These are phyloP conservation scores for Boletellus sp. DNA, from an alignment of 768 basidiomycete species.

Conservation along the genomic window DNA sequence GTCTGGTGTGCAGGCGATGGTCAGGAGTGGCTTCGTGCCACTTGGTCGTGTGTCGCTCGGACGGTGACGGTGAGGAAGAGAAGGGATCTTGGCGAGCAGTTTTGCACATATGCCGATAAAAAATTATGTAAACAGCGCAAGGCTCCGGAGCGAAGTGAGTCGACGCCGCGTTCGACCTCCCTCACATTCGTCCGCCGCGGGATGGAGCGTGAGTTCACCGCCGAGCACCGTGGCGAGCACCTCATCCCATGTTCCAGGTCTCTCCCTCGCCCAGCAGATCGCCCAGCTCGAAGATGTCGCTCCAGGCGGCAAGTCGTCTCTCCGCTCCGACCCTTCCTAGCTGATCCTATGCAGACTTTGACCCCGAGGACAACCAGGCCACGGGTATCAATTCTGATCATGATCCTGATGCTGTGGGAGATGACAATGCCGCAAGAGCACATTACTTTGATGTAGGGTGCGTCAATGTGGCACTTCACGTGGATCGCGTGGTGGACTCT, in stretches of 20 bases:
- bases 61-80: conserved; percentile 29
- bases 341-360: conserved; percentile 49
- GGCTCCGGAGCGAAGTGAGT: conserved; percentile 1
- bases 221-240: neutral
- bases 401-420: conserved; percentile 29
- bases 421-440: conserved; percentile 47
- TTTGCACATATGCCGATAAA: conserved; percentile 22
- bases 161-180: no score
- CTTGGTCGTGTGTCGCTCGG: conserved; percentile 27
- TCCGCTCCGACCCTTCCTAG: conserved; percentile 3
- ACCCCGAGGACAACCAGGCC: conserved; percentile 63
- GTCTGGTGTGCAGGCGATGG: conserved; percentile 12
- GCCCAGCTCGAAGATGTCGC: conserved; percentile 71
- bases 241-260: conserved; percentile 28
- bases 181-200: neutral
- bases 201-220: conserved; percentile 29
- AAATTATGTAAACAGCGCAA: conserved; percentile 31
- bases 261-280: conserved; percentile 77
- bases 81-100: conserved; percentile 18
- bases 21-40: conserved; percentile 30
- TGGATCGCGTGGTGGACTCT: conserved; percentile 4
- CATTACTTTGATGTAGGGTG: conserved; percentile 89
- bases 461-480: conserved; percentile 22
- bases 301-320: conserved; percentile 52
- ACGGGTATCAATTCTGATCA: conserved; percentile 41